Evolutionary conservation across 1,139 yeast genomes (phyloP), one percentile per base, ranked within the genome.

Genomic region (Yamadazyma blattariae): DNA sequence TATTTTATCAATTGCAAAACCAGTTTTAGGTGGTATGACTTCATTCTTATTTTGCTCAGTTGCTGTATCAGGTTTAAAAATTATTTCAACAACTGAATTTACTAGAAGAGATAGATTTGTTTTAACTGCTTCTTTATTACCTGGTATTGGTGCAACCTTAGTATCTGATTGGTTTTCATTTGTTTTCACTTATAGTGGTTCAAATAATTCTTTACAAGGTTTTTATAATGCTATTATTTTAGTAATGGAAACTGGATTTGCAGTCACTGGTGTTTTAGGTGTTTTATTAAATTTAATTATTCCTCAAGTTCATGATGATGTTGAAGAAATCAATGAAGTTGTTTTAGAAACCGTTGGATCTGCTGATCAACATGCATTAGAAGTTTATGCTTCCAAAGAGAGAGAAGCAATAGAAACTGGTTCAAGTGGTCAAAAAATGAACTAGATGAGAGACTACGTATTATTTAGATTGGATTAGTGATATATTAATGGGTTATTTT

Each of bases 1-100:
- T 21, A 71, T 89, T 40, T 87, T 82, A 23, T 75, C 95, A 23
- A 89, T 89, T 51, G 96, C 96, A 30, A 74, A 71, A 42, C 74
- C 96, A 0, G 92, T 88, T 18, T 70, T 88, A 41, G 96, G 96
- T 37, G 96, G 96, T 44, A 86, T 88, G 95, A 88, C 96, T 21
- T 73, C 95, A 5, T 89, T 88, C 67, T 67, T 89, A 41, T 89
- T 87, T 71, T 77, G 90, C 24, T 79, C 95, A 10, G 96, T 89
- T 35, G 90, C 95, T 0, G 92, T 86, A 27, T 85, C 95, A 2
- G 97, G 97, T 52, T 63, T 89, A 43, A 79, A 82, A 52, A 85
- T 89, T 56, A 84, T 88, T 45, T 66, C 94, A 14, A 70, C 81
- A 37, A 74, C 81, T 34, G 82, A 82, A 36, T 86, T 88, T 64